phyloP scores from a whole-genome alignment of 2,329 filamentous ascomycete genomes.

The Chrysoporthe puriensis region DNA sequence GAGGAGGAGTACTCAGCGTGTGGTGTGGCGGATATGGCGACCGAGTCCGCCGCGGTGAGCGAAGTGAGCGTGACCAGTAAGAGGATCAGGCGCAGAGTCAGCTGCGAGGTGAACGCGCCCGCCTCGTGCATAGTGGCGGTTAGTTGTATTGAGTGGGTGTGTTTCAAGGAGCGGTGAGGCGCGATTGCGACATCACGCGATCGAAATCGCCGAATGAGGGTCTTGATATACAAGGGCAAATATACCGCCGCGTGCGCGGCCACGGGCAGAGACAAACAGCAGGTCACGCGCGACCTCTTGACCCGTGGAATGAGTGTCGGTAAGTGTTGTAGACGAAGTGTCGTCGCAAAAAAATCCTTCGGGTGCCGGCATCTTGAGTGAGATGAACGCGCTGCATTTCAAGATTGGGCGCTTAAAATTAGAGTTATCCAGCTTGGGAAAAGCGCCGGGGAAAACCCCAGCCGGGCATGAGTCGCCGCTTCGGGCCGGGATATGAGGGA shows the following conservation, averaged over 20 bases:
- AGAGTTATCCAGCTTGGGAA: slow-evolving; percentile 10
- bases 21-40: slow-evolving; percentile 50
- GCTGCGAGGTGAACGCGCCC: neutral
- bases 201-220: neutral
- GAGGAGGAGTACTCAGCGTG: slow-evolving; percentile 60
- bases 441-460: slow-evolving; percentile 11
- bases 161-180: neutral
- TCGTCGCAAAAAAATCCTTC: slow-evolving; percentile 1
- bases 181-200: neutral
- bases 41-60: slow-evolving; percentile 12
- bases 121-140: neutral
- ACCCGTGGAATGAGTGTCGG: neutral
- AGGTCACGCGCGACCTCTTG: neutral
- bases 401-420: slow-evolving; percentile 13
- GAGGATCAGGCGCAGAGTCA: neutral
- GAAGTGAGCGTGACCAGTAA: slow-evolving; percentile 4
- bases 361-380: neutral
- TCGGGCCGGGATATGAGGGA: too few relatives aligned
- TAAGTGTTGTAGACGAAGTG: neutral
- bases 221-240: neutral
- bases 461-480: neutral
- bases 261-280: neutral
- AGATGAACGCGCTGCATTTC: neutral
- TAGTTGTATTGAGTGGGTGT: neutral
- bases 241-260: neutral